Conservation (phyloP, 2,329 filamentous ascomycete genomes). For the Chrysosporium queenslandicum region DNA sequence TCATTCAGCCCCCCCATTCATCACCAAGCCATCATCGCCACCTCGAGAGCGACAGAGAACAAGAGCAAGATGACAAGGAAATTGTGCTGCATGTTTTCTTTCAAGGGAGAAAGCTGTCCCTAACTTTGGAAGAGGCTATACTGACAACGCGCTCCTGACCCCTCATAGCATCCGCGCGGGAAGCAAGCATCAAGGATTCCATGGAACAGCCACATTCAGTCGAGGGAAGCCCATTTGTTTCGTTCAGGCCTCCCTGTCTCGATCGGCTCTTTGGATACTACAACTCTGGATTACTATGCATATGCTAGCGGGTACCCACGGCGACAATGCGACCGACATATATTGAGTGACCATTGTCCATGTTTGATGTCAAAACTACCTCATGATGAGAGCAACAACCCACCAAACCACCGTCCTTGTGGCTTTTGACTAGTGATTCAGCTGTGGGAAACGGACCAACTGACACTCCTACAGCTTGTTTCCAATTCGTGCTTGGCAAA, state of each 20-base stretch:
- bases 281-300: no score
- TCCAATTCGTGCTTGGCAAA: background rate
- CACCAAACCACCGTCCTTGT: no score
- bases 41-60: no score
- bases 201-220: background rate
- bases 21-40: no score
- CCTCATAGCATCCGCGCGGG: no score
- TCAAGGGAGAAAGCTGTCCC: no score
- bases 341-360: background rate
- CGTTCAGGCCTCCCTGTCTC: background rate
- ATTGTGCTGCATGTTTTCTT: background rate
- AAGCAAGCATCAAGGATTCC: slow-evolving; percentile 2
- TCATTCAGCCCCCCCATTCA: background rate
- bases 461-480: background rate
- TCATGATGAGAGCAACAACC: no score
- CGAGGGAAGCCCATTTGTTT: background rate
- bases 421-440: background rate
- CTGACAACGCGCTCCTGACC: no score
- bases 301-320: no score
- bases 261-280: background rate
- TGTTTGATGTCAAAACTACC: no score
- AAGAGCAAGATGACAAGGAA: background rate
- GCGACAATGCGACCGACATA: background rate
- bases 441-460: background rate
- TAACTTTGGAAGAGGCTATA: no score